phyloP scores from a whole-genome alignment of 1,139 yeast genomes.

The Casaregolazyma suthepensis region DNA sequence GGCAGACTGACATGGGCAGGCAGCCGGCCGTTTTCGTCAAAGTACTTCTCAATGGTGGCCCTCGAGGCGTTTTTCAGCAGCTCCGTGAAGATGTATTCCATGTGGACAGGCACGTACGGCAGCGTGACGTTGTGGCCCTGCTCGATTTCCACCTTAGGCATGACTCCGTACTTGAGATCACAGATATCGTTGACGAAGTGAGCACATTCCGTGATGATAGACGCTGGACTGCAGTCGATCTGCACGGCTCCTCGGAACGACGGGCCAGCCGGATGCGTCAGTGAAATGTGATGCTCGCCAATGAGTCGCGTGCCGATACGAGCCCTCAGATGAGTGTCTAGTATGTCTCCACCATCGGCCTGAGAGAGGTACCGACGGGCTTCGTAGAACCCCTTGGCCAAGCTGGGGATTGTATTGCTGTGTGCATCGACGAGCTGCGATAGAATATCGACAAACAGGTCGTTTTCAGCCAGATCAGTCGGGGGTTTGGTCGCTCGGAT shows the following conservation, averaged over 20 bases:
- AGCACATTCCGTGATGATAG: slow-evolving; percentile 55
- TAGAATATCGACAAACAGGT: slow-evolving; percentile 45
- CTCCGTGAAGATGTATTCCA: slow-evolving; percentile 83
- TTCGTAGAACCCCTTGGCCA: slow-evolving; percentile 80
- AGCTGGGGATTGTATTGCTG: slow-evolving; percentile 70
- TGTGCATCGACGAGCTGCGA: slow-evolving; percentile 63
- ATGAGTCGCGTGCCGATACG: slow-evolving; percentile 79
- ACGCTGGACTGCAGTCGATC: slow-evolving; percentile 55
- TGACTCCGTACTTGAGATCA: slow-evolving; percentile 71
- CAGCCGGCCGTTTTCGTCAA: slow-evolving; percentile 15
- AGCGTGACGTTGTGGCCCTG: slow-evolving; percentile 43
- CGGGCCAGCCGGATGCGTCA: slow-evolving; percentile 43
- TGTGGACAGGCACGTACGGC: slow-evolving; percentile 80
- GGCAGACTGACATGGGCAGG: slow-evolving; percentile 23
- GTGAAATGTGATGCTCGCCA: slow-evolving; percentile 74
- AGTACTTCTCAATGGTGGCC: slow-evolving; percentile 66
- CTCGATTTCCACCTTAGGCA: slow-evolving; percentile 56
- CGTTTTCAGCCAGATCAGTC: slow-evolving; percentile 49
- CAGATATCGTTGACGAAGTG: slow-evolving; percentile 78
- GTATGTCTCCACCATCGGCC: slow-evolving; percentile 49
- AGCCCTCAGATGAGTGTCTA: slow-evolving; percentile 75
- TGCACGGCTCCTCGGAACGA: slow-evolving; percentile 67
- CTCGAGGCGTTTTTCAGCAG: slow-evolving; percentile 80
- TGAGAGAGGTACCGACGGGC: slow-evolving; percentile 50
- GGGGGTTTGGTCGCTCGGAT: slow-evolving; percentile 43